Evolutionary conservation across 371 early-diverging fungal species (phyloP).

Genomic region (Batkoa obscura): DNA sequence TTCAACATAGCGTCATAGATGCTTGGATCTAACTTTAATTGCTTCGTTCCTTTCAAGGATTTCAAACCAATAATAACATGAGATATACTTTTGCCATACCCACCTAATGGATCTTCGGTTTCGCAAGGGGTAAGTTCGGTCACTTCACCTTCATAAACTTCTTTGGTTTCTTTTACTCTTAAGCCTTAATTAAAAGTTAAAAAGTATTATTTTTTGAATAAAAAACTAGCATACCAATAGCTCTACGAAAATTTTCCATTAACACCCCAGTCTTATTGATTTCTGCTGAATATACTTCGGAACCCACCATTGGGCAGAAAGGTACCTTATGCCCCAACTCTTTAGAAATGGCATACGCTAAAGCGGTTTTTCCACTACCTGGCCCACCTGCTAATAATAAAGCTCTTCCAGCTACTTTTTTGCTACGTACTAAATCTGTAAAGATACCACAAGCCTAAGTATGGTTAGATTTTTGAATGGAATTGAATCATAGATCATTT

Average conservation of each 20-base stretch:
- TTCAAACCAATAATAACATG: slow-evolving; percentile 93
- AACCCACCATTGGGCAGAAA: slow-evolving; percentile 96
- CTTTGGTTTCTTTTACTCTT: slow-evolving; percentile 94
- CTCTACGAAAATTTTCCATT: slow-evolving; percentile 95
- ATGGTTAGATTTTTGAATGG: no score
- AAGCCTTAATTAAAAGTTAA: slow-evolving; percentile 27
- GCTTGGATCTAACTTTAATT: slow-evolving; percentile 83
- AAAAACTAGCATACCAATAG: slow-evolving; percentile 44
- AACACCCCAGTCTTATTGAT: slow-evolving; percentile 97
- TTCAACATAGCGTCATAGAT: slow-evolving; percentile 93
- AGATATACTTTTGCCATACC: slow-evolving; percentile 86
- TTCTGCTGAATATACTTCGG: slow-evolving; percentile 93
- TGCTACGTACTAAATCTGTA: slow-evolving; percentile 82
- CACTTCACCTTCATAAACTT: slow-evolving; percentile 99
- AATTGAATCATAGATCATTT: no score
- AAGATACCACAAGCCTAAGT: slow-evolving; percentile 65
- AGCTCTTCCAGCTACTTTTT: slow-evolving; percentile 94
- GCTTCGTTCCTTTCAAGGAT: slow-evolving; percentile 96
- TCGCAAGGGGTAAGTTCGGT: slow-evolving; percentile 91
- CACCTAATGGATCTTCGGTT: slow-evolving; percentile 78
- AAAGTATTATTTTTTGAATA: background rate
- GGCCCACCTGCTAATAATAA: slow-evolving; percentile 93
- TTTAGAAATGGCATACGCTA: slow-evolving; percentile 86
- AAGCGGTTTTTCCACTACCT: slow-evolving; percentile 89
- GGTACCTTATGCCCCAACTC: slow-evolving; percentile 93